Conservation (phyloP, 106 monocot genomes). For the Dendrobium nobile region DNA sequence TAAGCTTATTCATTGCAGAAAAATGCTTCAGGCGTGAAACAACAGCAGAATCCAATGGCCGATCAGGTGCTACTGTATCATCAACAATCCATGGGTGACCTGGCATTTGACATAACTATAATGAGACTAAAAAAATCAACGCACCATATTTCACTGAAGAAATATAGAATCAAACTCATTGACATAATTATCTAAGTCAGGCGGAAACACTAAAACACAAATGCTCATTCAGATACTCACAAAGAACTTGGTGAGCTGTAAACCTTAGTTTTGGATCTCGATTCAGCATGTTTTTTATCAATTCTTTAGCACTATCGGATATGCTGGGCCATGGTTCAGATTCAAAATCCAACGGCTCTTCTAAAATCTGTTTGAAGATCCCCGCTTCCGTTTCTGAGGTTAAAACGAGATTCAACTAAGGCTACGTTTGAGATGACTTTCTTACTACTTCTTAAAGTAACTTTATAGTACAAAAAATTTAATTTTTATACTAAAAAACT, state of each 20-base stretch:
- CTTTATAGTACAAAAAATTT: too few species aligned
- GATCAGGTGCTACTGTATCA: slow-evolving; percentile 59
- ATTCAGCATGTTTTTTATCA: slow-evolving; percentile 75
- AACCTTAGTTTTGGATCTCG: slow-evolving; percentile 63
- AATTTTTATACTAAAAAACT: too few species aligned
- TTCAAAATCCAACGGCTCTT: slow-evolving; percentile 66
- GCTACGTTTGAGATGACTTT: too few species aligned
- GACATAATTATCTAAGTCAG: too few species aligned
- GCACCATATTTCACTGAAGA: not conserved
- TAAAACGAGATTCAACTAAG: slow-evolving; percentile 12
- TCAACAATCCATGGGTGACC: slow-evolving; percentile 80
- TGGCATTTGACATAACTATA: slow-evolving; percentile 11
- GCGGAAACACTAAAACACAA: not conserved
- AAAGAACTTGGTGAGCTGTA: slow-evolving; percentile 78
- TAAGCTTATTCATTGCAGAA: slow-evolving; percentile 7
- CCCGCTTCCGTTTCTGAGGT: slow-evolving; percentile 56
- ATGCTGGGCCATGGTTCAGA: slow-evolving; percentile 82
- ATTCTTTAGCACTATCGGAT: slow-evolving; percentile 79
- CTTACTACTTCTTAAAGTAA: too few species aligned
- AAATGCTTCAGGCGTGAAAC: slow-evolving; percentile 67
- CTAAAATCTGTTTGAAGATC: slow-evolving; percentile 61
- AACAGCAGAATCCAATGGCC: slow-evolving; percentile 70
- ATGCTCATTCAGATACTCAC: slow-evolving; percentile 28
- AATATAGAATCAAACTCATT: not conserved
- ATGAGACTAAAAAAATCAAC: not conserved